A percentile compares a stretch with the other conserved stretches of the same genome.
Conservation (phyloP, 2,329 filamentous ascomycete genomes). For the Cadophora gregata region DNA sequence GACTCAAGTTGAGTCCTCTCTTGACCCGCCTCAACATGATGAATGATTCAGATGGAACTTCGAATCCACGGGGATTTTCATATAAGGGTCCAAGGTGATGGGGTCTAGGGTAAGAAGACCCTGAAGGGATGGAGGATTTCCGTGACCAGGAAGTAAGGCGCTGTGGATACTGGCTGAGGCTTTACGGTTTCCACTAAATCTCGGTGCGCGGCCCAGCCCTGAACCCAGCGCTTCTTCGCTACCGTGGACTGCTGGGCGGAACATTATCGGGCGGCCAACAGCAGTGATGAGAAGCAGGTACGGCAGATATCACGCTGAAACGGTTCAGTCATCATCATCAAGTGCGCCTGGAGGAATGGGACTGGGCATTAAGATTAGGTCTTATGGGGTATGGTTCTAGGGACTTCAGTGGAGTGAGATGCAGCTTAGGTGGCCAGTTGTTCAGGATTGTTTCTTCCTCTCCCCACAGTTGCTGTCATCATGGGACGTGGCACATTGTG, state of each 20-base stretch:
- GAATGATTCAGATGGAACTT: conserved; percentile 3
- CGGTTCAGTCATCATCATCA: neutral
- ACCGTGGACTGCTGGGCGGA: neutral
- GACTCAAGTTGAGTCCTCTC: neutral
- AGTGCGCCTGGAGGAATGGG: neutral
- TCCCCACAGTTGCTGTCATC: conserved; percentile 17
- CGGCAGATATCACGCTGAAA: neutral
- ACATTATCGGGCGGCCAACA: conserved; percentile 2
- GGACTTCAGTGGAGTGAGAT: too few relatives aligned
- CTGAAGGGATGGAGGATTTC: conserved; percentile 5
- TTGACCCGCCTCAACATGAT: conserved; percentile 1
- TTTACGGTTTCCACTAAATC: neutral
- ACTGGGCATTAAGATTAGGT: neutral
- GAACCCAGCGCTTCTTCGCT: conserved; percentile 3
- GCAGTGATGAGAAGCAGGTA: neutral
- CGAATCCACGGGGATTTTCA: neutral
- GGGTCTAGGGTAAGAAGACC: neutral
- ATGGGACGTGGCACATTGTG: conserved; percentile 15
- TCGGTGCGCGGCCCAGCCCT: neutral
- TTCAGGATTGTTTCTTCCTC: neutral
- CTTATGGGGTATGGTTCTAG: neutral
- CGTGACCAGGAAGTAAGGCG: neutral
- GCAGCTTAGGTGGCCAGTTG: neutral
- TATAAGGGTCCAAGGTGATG: neutral
- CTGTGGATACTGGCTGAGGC: conserved; percentile 1